Conservation (phyloP, 2,329 filamentous ascomycete genomes). For the Shiraia sp. region DNA sequence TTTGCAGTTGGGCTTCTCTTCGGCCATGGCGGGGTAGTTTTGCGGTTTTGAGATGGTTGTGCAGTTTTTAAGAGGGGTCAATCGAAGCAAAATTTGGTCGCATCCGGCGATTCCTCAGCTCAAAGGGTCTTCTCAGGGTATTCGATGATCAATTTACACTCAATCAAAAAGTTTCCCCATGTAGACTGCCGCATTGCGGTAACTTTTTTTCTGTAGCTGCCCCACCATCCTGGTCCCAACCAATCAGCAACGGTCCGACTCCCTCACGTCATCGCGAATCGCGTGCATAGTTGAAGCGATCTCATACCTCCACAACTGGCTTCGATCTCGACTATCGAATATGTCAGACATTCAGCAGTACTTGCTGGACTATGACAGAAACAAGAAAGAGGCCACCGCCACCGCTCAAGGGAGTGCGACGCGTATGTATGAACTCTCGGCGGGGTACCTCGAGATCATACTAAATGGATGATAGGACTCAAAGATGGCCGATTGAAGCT, state of each 20-base stretch:
- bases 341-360: slow-evolving; percentile 59
- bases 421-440: slow-evolving; percentile 30
- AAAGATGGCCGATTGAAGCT: slow-evolving; percentile 64
- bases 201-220: slow-evolving; percentile 16
- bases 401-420: slow-evolving; percentile 50
- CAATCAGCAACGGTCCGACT: slow-evolving; percentile 21
- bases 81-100: slow-evolving; percentile 2
- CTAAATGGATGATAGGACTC: slow-evolving; percentile 52
- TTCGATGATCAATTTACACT: slow-evolving; percentile 3
- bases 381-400: slow-evolving; percentile 50
- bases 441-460: slow-evolving; percentile 7
- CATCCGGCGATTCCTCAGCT: background rate
- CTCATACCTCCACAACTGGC: slow-evolving; percentile 9
- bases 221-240: slow-evolving; percentile 23
- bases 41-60: slow-evolving; percentile 1
- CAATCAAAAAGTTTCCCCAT: slow-evolving; percentile 4
- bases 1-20: slow-evolving; percentile 70
- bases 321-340: slow-evolving; percentile 18
- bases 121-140: background rate
- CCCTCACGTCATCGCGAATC: slow-evolving; percentile 22
- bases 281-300: slow-evolving; percentile 6
- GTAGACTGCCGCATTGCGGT: slow-evolving; percentile 3
- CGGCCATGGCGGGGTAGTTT: slow-evolving; percentile 37
- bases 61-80: slow-evolving; percentile 1
- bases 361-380: slow-evolving; percentile 54